Evolutionary conservation across 495 filamentous ascomycete species (phyloP), one percentile per base, ranked within the genome.

Genomic region (Trichoderma erinaceum): DNA sequence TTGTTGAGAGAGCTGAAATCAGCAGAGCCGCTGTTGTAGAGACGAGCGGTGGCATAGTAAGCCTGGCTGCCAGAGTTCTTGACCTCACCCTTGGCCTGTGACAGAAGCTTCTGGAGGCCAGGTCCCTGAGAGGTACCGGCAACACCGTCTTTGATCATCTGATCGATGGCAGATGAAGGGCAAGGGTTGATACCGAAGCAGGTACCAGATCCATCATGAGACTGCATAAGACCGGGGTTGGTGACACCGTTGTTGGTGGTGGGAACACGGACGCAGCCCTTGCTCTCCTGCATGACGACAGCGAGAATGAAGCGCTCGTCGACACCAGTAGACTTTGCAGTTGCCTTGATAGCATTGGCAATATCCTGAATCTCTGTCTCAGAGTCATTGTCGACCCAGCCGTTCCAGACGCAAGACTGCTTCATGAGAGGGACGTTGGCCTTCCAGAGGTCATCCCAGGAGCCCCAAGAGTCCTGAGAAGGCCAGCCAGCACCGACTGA

Each of bases 251-350:
- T 75, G 75, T 73, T 74, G 21, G 78, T 80, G 2, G 76, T 79
- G 0, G 70, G 71, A 27, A 71, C 77, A 21, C 78, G 77, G 4
- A 80, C 85, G 73, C 85, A 87, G 68, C 86, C 86, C 68, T 81
- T 81, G 75, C 77, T 81, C 70, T 88, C 85, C 73, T 88, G 86
- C 78, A 88, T 82, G 44, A 87, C 71, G 66, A 85, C 76, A 66
- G 73, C 74, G 43, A 80, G 72, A 68, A 82, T 76, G 69, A 75
- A 78, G 64, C 75, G 75, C 25, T 61, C 58, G 68, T 86, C 82
- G 25, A 87, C 72, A 18, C 76, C 74, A 25, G 80, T 76, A 6
- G 70, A 70, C 3, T 41, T 29, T 15, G 83, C 73, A 15, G 85
- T 76, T 16, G 69, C 64, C 35, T 77, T 27, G 67, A 85, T 85